Conservation (phyloP, 139 green algal genomes). For the Micractinium conductrix region DNA sequence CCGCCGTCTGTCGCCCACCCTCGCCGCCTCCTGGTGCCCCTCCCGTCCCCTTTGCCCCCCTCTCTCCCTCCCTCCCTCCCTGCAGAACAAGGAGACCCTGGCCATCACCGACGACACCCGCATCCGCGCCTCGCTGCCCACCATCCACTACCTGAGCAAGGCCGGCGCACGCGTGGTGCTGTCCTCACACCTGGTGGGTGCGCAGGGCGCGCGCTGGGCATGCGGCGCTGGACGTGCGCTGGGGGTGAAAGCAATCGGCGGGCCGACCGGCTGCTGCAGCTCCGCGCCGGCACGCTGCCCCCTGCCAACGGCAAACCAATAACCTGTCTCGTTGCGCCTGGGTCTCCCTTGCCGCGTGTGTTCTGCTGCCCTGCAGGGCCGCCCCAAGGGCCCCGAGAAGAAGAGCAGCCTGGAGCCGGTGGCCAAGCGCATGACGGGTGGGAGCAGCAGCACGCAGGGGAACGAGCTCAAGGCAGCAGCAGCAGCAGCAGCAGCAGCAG, state of each 20-base stretch:
- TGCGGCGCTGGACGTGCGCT: no score
- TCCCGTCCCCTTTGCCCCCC: not conserved
- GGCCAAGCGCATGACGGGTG: conserved; percentile 72
- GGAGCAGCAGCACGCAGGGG: no score
- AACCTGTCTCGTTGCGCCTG: no score
- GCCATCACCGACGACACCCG: conserved; percentile 97
- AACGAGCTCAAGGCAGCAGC: no score
- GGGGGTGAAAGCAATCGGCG: no score
- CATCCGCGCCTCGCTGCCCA: conserved; percentile 95
- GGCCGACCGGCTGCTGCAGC: no score
- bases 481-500: no score
- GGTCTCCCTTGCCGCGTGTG: not conserved
- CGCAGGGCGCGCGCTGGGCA: no score
- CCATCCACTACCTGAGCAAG: conserved; percentile 74
- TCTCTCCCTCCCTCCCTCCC: not conserved
- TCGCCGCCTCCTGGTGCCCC: no score
- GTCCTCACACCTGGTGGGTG: conserved; percentile 91
- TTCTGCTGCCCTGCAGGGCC: conserved; percentile 52
- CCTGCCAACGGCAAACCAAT: no score
- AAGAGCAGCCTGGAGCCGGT: conserved; percentile 71
- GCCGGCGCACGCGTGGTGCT: conserved; percentile 97
- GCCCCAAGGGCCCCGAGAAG: conserved; percentile 96
- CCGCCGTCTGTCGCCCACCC: no score
- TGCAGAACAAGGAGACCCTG: conserved; percentile 46
- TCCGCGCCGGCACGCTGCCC: no score